Percentiles rank a stretch among this genome's conserved stretches.
Evolutionary conservation across 176 grass and related monocot genomes (phyloP).

Genomic region (Coix lacrymajobi): DNA sequence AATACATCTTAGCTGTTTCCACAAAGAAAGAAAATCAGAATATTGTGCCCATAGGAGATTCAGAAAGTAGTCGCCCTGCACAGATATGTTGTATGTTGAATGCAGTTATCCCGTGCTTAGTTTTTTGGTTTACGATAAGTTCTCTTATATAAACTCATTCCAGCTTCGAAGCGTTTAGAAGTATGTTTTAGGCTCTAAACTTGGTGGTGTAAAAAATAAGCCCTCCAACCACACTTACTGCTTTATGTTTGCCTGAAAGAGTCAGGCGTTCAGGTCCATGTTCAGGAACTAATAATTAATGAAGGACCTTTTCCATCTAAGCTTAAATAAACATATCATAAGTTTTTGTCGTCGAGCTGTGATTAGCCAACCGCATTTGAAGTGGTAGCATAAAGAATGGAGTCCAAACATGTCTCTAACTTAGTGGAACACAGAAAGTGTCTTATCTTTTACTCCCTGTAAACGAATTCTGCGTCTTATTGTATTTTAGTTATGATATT

Average conservation of each 20-base stretch:
- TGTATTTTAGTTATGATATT: neutral
- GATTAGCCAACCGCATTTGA: neutral
- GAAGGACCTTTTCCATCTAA: neutral
- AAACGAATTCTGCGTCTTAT: neutral
- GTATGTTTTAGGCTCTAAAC: neutral
- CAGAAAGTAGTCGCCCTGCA: neutral
- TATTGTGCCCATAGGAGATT: neutral
- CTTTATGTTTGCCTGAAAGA: neutral
- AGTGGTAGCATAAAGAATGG: neutral
- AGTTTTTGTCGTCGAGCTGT: neutral
- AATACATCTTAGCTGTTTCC: neutral
- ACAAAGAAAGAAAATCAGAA: neutral
- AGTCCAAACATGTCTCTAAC: neutral
- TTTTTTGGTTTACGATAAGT: neutral
- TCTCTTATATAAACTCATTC: neutral
- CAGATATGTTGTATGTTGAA: neutral
- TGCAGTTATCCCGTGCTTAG: neutral
- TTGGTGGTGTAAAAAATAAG: neutral
- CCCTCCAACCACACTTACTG: neutral
- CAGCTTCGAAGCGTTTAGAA: neutral
- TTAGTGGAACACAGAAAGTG: constrained; percentile 3
- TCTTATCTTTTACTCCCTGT: neutral
- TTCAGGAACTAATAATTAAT: neutral
- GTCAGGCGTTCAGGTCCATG: neutral
- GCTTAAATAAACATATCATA: neutral